Base-by-base conservation (phyloP, 495 filamentous ascomycete genomes). In the Rostrohypoxylon terebratum region DNA sequence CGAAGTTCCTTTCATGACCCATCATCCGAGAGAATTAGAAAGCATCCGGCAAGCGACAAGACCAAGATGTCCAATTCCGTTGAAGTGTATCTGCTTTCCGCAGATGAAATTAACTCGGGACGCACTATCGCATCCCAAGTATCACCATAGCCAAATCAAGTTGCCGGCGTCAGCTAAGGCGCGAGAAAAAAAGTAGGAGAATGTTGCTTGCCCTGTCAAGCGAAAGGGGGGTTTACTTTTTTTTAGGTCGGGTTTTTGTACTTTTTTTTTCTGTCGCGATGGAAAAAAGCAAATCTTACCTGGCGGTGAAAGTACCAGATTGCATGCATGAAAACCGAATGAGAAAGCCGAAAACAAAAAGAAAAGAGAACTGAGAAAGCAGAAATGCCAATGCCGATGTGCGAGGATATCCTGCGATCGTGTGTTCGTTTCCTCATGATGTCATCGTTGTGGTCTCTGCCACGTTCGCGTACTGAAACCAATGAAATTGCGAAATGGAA, bases 151-250 rank as follows among this genome's bases (percentile, higher is more conserved):
- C 57, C 64, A 61, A 61, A 47, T 20, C n/a, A 28, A 1, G 34
- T 65, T 65, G 54, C 48, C 68, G 59, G 54, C 65, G 59, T 54
- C 44, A 44, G 60, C 53, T 38, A 44, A 44, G 33, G 67, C 47
- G 59, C 67, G 67, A 31, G 60, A 53, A 25, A 66, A 53, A 60
- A 66, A n/a, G n/a, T n/a, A n/a, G 23, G 8, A 23, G 50, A 38
- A 38, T 14, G 9, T 16, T 31, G 66, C 53, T 58, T 40, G 66
- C 66, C 66, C 66, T 59, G 66, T 58, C 66, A 21, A 58, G 53
- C 48, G 7, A 16, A 45, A 6, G 25, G 23, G 51, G 10, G 28
- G 3, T 28, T 6, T 10, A 42, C 31, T 10, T 63, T 63, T 59
- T 63, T 59, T 64, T 50, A 16, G 57, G 54, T 50, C 58, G 66